phyloP scores from a whole-genome alignment of 140 eudicot species.

The Cichorium intybus region DNA sequence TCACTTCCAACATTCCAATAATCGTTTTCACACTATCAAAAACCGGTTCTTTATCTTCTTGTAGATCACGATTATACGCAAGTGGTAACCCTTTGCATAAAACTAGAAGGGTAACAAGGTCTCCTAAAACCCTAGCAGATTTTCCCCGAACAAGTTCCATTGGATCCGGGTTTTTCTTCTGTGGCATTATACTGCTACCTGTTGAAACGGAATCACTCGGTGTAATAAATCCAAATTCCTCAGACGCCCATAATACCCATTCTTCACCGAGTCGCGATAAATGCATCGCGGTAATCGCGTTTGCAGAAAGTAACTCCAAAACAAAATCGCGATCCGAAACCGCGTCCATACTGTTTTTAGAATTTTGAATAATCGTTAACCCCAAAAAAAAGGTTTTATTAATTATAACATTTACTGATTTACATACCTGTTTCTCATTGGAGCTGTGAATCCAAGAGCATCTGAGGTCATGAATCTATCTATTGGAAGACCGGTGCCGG shows the following conservation, averaged over 20 bases:
- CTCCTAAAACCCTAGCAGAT: constrained; percentile 87
- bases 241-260: constrained; percentile 99
- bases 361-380: too few relatives aligned
- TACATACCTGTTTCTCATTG: constrained; percentile 96
- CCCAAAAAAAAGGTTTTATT: too few relatives aligned
- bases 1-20: constrained; percentile 83
- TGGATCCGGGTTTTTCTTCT: constrained; percentile 97
- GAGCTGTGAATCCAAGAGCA: constrained; percentile 90
- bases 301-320: constrained; percentile 87
- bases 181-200: constrained; percentile 99
- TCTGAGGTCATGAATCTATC: constrained; percentile 92
- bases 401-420: too few relatives aligned
- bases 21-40: constrained; percentile 92
- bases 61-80: constrained; percentile 94
- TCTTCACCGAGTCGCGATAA: constrained; percentile 98
- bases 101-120: constrained; percentile 77
- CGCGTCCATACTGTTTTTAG: constrained; percentile 78
- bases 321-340: constrained; percentile 99
- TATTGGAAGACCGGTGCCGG: constrained; percentile 97
- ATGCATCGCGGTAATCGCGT: constrained; percentile 77
- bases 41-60: constrained; percentile 98
- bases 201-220: constrained; percentile 98
- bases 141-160: constrained; percentile 98
- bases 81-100: constrained; percentile 99
- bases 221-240: constrained; percentile 85